phyloP scores from a whole-genome alignment of 352 stramenopile species.

The Phytophthora lateralis region DNA sequence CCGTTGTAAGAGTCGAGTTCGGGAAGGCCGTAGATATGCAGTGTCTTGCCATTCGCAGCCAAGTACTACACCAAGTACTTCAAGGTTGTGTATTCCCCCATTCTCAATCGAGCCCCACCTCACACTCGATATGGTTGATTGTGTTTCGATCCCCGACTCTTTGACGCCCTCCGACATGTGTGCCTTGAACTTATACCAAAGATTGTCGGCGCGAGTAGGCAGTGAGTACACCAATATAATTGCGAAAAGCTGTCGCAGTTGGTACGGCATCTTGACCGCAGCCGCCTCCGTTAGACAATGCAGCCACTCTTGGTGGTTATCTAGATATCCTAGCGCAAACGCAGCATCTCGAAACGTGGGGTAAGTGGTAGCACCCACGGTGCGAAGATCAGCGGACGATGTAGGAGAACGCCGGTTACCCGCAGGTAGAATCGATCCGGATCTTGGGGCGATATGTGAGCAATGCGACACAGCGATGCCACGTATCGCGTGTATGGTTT shows the following conservation, averaged over 20 bases:
- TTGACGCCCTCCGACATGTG: background rate
- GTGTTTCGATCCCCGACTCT: too few relatives aligned
- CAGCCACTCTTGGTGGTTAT: conserved; percentile 27
- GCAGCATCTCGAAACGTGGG: conserved; percentile 11
- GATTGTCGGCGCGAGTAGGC: background rate
- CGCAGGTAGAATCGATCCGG: conserved; percentile 33
- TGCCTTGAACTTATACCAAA: conserved; percentile 28
- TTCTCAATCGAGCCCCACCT: too few relatives aligned
- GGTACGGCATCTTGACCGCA: conserved; percentile 26
- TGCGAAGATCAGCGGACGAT: conserved; percentile 31
- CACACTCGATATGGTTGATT: too few relatives aligned
- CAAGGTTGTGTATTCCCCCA: background rate
- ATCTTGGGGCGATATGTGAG: conserved; percentile 25
- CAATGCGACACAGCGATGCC: conserved; percentile 21
- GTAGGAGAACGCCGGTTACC: conserved; percentile 19
- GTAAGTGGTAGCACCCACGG: conserved; percentile 17
- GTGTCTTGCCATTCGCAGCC: conserved; percentile 4
- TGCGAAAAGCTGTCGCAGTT: conserved; percentile 39
- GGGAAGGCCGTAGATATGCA: conserved; percentile 1
- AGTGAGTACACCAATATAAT: conserved; percentile 33
- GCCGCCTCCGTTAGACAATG: conserved; percentile 23
- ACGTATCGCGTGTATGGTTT: conserved; percentile 14
- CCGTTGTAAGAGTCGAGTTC: conserved; percentile 2
- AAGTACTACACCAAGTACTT: background rate
- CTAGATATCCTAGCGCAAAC: conserved; percentile 17